Evolutionary conservation across 306 rosid species (phyloP).

Genomic region (Trifolium subterraneum): DNA sequence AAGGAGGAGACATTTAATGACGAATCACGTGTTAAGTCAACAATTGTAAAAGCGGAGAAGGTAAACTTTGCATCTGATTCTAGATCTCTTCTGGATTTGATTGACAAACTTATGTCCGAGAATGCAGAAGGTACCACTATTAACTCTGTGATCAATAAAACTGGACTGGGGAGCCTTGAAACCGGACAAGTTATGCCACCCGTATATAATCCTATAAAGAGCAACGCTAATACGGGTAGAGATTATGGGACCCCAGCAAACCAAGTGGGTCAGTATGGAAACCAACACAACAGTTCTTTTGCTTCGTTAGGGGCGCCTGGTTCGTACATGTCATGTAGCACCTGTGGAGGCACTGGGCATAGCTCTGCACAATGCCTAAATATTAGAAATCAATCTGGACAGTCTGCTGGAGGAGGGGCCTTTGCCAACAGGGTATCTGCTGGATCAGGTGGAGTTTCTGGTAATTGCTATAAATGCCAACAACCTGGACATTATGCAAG

Average conservation of each 20-base stretch:
- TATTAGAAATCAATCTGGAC: conserved; percentile 50
- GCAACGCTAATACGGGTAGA: conserved; percentile 48
- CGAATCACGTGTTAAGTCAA: conserved; percentile 86
- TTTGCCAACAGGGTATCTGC: conserved; percentile 51
- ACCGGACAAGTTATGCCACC: conserved; percentile 49
- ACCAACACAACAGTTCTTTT: conserved; percentile 54
- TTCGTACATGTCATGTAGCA: conserved; percentile 56
- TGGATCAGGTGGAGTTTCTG: conserved; percentile 49
- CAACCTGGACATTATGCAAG: conserved; percentile 56
- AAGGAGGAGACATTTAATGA: conserved; percentile 87
- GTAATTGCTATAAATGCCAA: conserved; percentile 83
- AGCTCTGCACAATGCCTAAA: conserved; percentile 70
- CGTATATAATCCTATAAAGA: conserved; percentile 41
- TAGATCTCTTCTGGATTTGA: conserved; percentile 58
- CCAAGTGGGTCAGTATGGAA: conserved; percentile 58
- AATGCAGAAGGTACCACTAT: conserved; percentile 46
- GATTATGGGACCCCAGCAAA: conserved; percentile 57
- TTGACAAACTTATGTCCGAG: conserved; percentile 60
- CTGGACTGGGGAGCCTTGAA: conserved; percentile 45
- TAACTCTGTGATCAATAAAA: conserved; percentile 39
- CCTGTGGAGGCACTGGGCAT: conserved; percentile 77
- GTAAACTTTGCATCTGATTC: conserved; percentile 57
- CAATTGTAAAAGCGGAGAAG: conserved; percentile 78
- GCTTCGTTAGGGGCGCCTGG: conserved; percentile 45
- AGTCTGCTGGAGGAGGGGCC: conserved; percentile 59